A percentile compares a stretch with the other conserved stretches of the same genome.
Conservation (phyloP, 768 basidiomycete genomes). For the Mycena indigotica region DNA sequence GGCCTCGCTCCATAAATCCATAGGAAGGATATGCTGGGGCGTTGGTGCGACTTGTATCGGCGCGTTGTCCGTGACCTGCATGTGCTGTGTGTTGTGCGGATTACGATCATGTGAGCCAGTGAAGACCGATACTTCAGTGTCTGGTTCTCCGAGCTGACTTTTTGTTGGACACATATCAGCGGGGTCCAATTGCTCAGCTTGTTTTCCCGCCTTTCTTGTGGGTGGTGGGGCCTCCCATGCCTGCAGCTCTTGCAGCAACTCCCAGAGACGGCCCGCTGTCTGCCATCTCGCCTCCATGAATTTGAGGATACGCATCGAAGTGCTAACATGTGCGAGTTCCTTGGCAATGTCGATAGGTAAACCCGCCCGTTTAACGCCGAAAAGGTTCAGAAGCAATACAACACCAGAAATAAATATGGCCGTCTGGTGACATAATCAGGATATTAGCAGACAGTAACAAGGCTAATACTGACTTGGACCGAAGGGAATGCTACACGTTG, state of each 20-base stretch:
- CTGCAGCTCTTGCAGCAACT: conserved; percentile 18
- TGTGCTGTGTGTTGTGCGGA: too few relatives aligned
- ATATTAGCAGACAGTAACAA: not conserved
- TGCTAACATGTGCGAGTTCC: conserved; percentile 42
- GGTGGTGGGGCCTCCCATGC: conserved; percentile 22
- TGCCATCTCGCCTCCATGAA: conserved; percentile 23
- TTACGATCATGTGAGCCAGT: too few relatives aligned
- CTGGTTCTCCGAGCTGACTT: not conserved
- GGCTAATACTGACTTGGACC: conserved; percentile 10
- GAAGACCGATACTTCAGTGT: conserved; percentile 5
- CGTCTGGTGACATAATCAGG: conserved; percentile 12
- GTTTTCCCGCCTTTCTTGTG: not conserved
- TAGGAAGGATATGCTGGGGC: not conserved
- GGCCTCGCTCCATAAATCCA: conserved; percentile 11
- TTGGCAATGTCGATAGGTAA: conserved; percentile 32
- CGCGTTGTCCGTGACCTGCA: not conserved
- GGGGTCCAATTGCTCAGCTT: not conserved
- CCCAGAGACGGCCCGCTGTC: conserved; percentile 18
- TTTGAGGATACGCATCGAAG: conserved; percentile 37
- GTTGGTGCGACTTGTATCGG: conserved; percentile 6
- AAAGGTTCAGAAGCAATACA: conserved; percentile 48
- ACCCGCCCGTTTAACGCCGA: conserved; percentile 38
- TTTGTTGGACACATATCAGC: conserved; percentile 17
- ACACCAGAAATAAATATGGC: conserved; percentile 43
- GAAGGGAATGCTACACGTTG: conserved; percentile 14